These are phyloP conservation scores for Annulohypoxylon truncatum DNA, from an alignment of 2,329 filamentous ascomycete genomes.

Conservation along the genomic window DNA sequence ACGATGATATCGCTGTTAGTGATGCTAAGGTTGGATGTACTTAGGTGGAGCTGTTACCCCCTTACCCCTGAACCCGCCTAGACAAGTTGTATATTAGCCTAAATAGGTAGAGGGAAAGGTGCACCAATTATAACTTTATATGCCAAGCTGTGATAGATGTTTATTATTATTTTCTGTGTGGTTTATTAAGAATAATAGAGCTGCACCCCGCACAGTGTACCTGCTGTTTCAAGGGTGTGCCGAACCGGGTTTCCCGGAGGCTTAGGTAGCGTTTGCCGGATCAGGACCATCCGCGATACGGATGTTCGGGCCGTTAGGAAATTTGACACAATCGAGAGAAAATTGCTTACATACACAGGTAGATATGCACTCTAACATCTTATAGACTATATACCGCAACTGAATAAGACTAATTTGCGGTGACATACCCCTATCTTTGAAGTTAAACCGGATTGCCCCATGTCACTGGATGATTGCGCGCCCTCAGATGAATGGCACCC, in stretches of 20 bases:
- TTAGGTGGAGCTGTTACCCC: neutral
- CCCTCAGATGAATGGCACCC: no score
- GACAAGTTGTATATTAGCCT: constrained; percentile 23
- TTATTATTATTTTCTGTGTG: neutral
- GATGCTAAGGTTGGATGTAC: constrained; percentile 62
- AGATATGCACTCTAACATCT: no score
- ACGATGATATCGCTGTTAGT: constrained; percentile 67
- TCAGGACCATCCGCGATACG: constrained; percentile 12
- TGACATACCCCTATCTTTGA: no score
- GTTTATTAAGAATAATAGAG: constrained; percentile 5
- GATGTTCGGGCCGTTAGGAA: neutral
- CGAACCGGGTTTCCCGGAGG: constrained; percentile 18
- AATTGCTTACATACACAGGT: no score
- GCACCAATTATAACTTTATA: constrained; percentile 11
- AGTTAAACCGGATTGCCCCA: no score
- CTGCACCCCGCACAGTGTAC: constrained; percentile 1
- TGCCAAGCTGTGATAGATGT: neutral
- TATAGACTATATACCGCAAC: no score
- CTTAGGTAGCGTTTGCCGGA: constrained; percentile 18
- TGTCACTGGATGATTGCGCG: no score
- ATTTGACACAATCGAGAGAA: neutral
- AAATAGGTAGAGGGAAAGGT: constrained; percentile 15
- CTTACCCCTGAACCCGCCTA: constrained; percentile 1
- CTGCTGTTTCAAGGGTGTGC: neutral
- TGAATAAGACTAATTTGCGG: no score